phyloP scores from a whole-genome alignment of 768 basidiomycete species.

The Gloeostereum incarnatum region DNA sequence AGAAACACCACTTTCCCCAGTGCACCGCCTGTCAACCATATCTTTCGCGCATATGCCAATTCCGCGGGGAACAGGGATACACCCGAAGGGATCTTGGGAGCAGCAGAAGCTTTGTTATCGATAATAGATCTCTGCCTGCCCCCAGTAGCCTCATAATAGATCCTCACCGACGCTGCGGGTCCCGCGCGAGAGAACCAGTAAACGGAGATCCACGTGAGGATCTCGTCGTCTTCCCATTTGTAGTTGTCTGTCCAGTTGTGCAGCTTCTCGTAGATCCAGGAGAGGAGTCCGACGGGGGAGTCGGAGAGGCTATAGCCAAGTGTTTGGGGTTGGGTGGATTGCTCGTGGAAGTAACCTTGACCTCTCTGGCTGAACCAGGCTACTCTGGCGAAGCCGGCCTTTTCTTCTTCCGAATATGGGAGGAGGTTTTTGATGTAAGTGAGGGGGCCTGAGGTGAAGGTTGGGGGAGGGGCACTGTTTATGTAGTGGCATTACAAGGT shows the following conservation, averaged over 20 bases:
- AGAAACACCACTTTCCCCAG: slow-evolving; percentile 21
- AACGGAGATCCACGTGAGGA: slow-evolving; percentile 16
- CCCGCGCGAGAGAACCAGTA: slow-evolving; percentile 17
- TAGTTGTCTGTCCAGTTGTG: slow-evolving; percentile 28
- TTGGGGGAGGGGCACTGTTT: slow-evolving; percentile 19
- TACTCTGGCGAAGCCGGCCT: slow-evolving; percentile 12
- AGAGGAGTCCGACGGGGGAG: slow-evolving; percentile 31
- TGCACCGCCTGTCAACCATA: slow-evolving; percentile 18
- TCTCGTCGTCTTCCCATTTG: slow-evolving; percentile 38
- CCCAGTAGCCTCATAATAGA: slow-evolving; percentile 8
- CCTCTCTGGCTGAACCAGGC: slow-evolving; percentile 11
- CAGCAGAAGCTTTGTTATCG: not conserved
- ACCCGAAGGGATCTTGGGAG: slow-evolving; percentile 19
- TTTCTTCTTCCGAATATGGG: too few species aligned
- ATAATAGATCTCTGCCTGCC: not conserved
- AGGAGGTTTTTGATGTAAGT: slow-evolving; percentile 17
- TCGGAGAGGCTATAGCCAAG: slow-evolving; percentile 32
- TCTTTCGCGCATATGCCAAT: not conserved
- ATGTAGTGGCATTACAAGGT: too few species aligned
- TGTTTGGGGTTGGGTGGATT: slow-evolving; percentile 25
- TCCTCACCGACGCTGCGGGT: slow-evolving; percentile 18
- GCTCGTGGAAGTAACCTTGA: slow-evolving; percentile 17
- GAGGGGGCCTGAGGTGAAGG: slow-evolving; percentile 13
- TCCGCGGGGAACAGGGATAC: slow-evolving; percentile 24
- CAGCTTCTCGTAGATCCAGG: slow-evolving; percentile 28